Conservation (phyloP, 139 green algal species). For the Protoeuglena noctilucae region DNA sequence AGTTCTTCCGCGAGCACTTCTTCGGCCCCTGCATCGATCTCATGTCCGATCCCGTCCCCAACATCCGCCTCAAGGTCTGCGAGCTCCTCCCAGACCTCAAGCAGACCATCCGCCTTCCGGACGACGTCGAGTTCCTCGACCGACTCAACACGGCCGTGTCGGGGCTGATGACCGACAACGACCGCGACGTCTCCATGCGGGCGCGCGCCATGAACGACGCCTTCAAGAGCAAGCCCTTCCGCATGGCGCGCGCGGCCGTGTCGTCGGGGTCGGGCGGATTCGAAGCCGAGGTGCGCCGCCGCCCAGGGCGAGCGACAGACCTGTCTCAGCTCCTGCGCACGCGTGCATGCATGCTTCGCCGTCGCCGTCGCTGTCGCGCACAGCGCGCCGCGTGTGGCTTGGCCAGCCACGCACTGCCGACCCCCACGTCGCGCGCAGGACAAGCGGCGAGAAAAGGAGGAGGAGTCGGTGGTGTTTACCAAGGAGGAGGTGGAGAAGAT, state of each 20-base stretch:
- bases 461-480: background rate
- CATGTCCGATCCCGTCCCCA: slow-evolving; percentile 41
- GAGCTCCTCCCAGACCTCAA: slow-evolving; percentile 37
- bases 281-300: slow-evolving; percentile 25
- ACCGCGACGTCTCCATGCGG: slow-evolving; percentile 34
- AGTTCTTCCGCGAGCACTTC: slow-evolving; percentile 33
- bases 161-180: slow-evolving; percentile 51
- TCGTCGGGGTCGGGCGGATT: slow-evolving; percentile 5
- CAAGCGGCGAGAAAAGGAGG: background rate
- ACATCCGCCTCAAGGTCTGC: slow-evolving; percentile 33
- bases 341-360: too few relatives aligned
- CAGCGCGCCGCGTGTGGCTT: too few relatives aligned
- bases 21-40: slow-evolving; percentile 32
- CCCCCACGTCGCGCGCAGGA: too few relatives aligned
- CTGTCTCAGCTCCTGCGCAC: too few relatives aligned
- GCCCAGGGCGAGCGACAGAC: too few relatives aligned
- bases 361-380: too few relatives aligned
- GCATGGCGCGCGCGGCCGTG: slow-evolving; percentile 2
- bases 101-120: slow-evolving; percentile 36
- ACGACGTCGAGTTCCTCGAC: slow-evolving; percentile 52
- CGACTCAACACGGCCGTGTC: slow-evolving; percentile 54
- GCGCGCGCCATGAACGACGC: slow-evolving; percentile 34
- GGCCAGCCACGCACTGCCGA: too few relatives aligned
- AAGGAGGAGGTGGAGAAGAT: background rate
- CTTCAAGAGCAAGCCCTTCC: slow-evolving; percentile 45